These are phyloP conservation scores for Salix suchowensis DNA, from an alignment of 345 rosid species.

Conservation along the genomic window DNA sequence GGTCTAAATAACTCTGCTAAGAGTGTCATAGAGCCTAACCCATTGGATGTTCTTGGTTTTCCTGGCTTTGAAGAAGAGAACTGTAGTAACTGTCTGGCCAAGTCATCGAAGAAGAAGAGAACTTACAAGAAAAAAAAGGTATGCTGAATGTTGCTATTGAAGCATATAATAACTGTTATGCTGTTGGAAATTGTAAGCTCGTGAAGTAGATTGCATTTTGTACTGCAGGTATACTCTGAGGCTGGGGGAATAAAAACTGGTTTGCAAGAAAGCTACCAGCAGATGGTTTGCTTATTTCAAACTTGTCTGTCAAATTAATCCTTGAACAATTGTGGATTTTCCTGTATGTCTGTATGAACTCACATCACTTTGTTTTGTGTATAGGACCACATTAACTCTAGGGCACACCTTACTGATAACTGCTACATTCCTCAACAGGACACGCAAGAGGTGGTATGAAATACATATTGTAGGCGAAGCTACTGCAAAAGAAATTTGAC, in stretches of 20 bases:
- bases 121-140: constrained; percentile 55
- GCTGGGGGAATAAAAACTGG: constrained; percentile 27
- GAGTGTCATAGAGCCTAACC: constrained; percentile 27
- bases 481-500: neutral
- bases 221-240: constrained; percentile 32
- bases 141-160: constrained; percentile 12
- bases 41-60: constrained; percentile 28
- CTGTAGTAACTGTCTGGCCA: constrained; percentile 20
- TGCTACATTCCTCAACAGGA: constrained; percentile 45
- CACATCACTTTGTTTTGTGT: neutral
- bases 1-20: constrained; percentile 25
- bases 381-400: constrained; percentile 45
- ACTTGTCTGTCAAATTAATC: constrained; percentile 1
- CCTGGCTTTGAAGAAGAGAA: constrained; percentile 20
- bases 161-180: neutral
- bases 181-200: neutral
- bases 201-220: constrained; percentile 14
- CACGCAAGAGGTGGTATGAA: constrained; percentile 35
- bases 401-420: constrained; percentile 33
- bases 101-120: constrained; percentile 46
- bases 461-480: neutral
- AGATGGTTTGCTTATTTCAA: constrained; percentile 32
- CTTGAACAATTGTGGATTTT: neutral
- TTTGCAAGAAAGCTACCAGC: constrained; percentile 39
- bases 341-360: neutral